Base-by-base conservation (phyloP, 495 filamentous ascomycete species). In the Aspergillus asperescens region DNA sequence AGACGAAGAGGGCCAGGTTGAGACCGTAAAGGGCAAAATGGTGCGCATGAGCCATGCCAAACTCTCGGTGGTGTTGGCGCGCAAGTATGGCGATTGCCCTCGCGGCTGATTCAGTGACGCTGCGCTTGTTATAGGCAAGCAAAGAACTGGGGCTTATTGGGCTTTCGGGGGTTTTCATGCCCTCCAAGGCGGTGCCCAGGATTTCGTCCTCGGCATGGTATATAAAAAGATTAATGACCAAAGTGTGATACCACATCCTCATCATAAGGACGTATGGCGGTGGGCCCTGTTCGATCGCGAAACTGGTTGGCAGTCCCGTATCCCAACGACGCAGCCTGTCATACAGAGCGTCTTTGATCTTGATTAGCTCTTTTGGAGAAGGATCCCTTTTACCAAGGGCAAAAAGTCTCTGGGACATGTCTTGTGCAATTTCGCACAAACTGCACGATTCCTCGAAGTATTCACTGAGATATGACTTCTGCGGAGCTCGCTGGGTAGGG, bases 21-120 rank as follows among this genome's bases (percentile, higher is more conserved):
- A 76, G 70, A 1, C 71, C 70, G 40, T 73, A 76, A 53, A 76
- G 58, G 10, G 71, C 66, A 38, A 73, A 76, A 18, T 69, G 63
- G 52, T 76, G 73, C 5, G 69, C 68, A 22, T 70, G 68, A 22
- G 55, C 69, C 39, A 75, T 52, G 7, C 72, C 69, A 44, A 63
- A 74, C 32, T 75, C 68, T 8, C 62, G 60, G 3, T 66, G 62
- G 24, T 74, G 66, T 1, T 69, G 55, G 16, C 61, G 63, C 1
- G 65, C 57, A 1, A 76, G 63, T 8, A 46, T 45, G 5, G 69
- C 62, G 7, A 76, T 76, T 1, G 52, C 54, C 3, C 63, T 68
- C 0, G 73, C 70, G 0, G 69, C 66, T 3, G 52, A 55, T 22
- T 62, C 60, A 1, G 62, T 55, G 1, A 67, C 53, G 34, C 61